phyloP scores from a whole-genome alignment of 2,329 filamentous ascomycete genomes.

The Aspergillus sp. region DNA sequence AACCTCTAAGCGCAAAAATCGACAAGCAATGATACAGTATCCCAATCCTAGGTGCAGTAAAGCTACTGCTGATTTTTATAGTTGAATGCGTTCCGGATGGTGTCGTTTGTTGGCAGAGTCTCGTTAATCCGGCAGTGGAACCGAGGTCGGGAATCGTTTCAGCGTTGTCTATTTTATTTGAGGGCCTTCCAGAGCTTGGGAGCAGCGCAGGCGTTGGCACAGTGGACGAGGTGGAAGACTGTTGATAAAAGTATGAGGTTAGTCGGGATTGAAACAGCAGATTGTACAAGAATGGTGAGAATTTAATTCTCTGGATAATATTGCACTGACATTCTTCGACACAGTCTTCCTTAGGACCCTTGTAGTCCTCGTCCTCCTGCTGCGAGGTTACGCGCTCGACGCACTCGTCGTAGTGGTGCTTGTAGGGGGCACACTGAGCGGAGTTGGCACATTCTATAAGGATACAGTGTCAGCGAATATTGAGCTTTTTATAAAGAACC shows the following conservation, averaged over 20 bases:
- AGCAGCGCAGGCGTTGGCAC: conserved; percentile 86
- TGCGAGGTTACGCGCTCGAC: conserved; percentile 82
- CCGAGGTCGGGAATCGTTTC: conserved; percentile 14
- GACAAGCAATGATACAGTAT: conserved; percentile 14
- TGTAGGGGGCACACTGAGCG: conserved; percentile 77
- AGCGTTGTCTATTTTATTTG: conserved; percentile 63
- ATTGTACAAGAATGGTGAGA: not conserved
- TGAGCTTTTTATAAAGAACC: not conserved
- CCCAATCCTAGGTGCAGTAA: conserved; percentile 11
- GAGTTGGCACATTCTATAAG: conserved; percentile 82
- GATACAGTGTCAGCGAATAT: conserved; percentile 12
- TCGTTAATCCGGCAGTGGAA: conserved; percentile 20
- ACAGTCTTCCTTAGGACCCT: conserved; percentile 84
- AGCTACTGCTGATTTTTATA: conserved; percentile 1
- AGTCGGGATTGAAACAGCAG: not conserved
- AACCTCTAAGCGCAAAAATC: conserved; percentile 6
- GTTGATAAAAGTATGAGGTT: conserved; percentile 6
- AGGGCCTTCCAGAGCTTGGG: conserved; percentile 93
- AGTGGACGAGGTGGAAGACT: conserved; percentile 99
- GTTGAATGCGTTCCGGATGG: conserved; percentile 1
- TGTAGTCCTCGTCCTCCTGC: conserved; percentile 67
- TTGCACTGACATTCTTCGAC: conserved; percentile 91
- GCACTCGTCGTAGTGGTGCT: conserved; percentile 99
- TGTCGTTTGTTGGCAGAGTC: conserved; percentile 6
- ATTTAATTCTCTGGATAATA: not conserved